Conservation (phyloP, 305 asterid genomes). For the Fraxinus sp. region DNA sequence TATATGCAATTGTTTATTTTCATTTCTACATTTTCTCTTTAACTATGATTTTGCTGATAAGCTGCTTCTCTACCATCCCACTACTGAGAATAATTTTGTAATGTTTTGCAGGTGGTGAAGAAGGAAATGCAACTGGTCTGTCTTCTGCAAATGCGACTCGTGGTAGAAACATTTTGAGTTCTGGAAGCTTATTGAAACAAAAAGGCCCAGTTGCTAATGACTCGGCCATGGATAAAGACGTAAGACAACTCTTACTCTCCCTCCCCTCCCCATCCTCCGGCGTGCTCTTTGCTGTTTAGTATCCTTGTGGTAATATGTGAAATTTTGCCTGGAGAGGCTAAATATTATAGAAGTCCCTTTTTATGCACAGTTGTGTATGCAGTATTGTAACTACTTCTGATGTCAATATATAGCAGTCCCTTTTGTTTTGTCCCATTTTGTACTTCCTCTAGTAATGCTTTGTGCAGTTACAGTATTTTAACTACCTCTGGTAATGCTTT, state of each 20-base stretch:
- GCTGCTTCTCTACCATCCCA: not conserved
- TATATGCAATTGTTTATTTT: not conserved
- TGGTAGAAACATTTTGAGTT: conserved; percentile 48
- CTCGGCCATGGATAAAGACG: conserved; percentile 51
- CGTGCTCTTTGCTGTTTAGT: not conserved
- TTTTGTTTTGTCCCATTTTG: not conserved
- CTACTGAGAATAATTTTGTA: not conserved
- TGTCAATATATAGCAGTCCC: not conserved
- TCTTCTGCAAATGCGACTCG: conserved; percentile 48
- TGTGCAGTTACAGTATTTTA: conserved; percentile 38
- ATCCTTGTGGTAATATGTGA: not conserved
- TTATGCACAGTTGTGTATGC: not conserved
- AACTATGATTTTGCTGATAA: not conserved
- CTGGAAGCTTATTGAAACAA: conserved; percentile 60
- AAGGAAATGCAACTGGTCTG: conserved; percentile 48
- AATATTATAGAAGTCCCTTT: not conserved
- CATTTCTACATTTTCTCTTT: not conserved
- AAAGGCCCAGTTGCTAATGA: conserved; percentile 54
- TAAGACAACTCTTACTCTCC: conserved; percentile 21
- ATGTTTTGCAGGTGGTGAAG: conserved; percentile 66
- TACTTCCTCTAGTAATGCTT: not conserved
- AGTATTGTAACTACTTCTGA: not conserved
- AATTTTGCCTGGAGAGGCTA: not conserved
- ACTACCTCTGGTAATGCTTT: not conserved
- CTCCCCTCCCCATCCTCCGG: not conserved